These are phyloP conservation scores for Rhodamnia argentea DNA, from an alignment of 345 rosid species.

Conservation along the genomic window DNA sequence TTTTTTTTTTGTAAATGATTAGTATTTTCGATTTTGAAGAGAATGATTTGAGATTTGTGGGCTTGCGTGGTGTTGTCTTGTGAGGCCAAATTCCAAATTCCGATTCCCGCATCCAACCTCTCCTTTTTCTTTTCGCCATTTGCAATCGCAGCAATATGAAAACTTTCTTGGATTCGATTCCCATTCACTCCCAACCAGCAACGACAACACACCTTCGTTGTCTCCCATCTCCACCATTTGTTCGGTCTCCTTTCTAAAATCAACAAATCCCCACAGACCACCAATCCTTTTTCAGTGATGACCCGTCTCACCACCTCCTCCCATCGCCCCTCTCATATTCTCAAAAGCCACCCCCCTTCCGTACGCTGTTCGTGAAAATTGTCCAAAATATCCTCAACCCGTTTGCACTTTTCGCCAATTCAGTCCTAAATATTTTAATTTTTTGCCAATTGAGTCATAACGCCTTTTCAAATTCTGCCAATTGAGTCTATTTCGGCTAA, in stretches of 20 bases:
- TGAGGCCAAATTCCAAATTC: not conserved
- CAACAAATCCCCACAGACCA: no score
- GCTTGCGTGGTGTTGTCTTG: not conserved
- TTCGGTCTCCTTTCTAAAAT: not conserved
- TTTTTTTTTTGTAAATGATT: no score
- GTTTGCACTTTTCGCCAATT: no score
- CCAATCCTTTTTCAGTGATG: no score
- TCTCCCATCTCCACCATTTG: not conserved
- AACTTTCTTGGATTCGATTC: not conserved
- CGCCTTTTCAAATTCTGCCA: no score
- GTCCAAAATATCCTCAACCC: no score
- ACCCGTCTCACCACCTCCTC: not conserved
- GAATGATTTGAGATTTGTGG: not conserved
- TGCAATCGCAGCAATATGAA: not conserved
- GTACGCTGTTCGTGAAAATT: no score
- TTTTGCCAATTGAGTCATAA: no score
- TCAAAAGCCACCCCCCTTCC: not conserved
- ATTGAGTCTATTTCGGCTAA: no score
- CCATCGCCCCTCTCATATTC: not conserved
- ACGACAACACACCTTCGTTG: not conserved
- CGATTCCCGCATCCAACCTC: not conserved
- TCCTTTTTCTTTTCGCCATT: not conserved
- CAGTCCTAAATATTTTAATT: no score
- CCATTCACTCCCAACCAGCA: not conserved
- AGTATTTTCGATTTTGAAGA: not conserved